Evolutionary conservation across 2,329 filamentous ascomycete species (phyloP).

Genomic region (Taxawa tesnikishii): DNA sequence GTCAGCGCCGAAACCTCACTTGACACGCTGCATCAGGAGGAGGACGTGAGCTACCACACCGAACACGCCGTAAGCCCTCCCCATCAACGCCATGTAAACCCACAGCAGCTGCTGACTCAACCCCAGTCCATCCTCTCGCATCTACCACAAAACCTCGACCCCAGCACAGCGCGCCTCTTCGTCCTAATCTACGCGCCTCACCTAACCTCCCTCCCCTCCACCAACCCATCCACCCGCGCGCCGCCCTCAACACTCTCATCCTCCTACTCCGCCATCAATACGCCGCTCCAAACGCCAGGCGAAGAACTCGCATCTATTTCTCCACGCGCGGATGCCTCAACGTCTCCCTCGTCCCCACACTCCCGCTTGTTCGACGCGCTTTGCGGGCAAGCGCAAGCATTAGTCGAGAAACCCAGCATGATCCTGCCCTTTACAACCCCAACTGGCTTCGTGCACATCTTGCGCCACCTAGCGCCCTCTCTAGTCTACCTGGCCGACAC

Average conservation of each 20-base stretch:
- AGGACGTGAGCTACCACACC: slow-evolving; percentile 45
- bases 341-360: too few relatives aligned
- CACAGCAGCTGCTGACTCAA: neutral
- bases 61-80: slow-evolving; percentile 64
- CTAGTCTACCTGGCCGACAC: slow-evolving; percentile 82
- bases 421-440: slow-evolving; percentile 78
- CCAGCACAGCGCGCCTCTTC: slow-evolving; percentile 64
- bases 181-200: slow-evolving; percentile 80
- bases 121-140: slow-evolving; percentile 62
- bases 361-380: slow-evolving; percentile 60
- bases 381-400: slow-evolving; percentile 62
- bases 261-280: slow-evolving; percentile 76
- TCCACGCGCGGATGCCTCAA: slow-evolving; percentile 23
- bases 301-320: slow-evolving; percentile 39
- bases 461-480: slow-evolving; percentile 75
- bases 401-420: slow-evolving; percentile 77
- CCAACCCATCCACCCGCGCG: slow-evolving; percentile 33
- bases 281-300: slow-evolving; percentile 51
- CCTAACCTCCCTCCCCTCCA: slow-evolving; percentile 42
- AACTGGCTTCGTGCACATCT: slow-evolving; percentile 74
- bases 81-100: slow-evolving; percentile 1
- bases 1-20: slow-evolving; percentile 64
- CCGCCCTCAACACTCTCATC: slow-evolving; percentile 56
- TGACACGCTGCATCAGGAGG: slow-evolving; percentile 40
- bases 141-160: slow-evolving; percentile 66